Base-by-base conservation (phyloP, 306 rosid species). In the Potentilla sterilis region DNA sequence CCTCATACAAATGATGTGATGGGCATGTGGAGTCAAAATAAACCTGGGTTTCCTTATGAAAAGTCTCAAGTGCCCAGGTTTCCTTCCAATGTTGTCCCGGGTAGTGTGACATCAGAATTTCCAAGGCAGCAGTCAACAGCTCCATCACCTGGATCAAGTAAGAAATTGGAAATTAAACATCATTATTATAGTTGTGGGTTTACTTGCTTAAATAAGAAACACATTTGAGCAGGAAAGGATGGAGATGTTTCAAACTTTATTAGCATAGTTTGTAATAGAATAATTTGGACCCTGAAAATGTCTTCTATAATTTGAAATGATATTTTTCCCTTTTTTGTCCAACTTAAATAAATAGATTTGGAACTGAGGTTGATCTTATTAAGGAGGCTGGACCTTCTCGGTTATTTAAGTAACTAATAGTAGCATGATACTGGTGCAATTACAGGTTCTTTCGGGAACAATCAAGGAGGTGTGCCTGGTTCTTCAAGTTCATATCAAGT, bases 381-480 rank as follows among this genome's bases (percentile, higher is more conserved):
- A 44, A 59, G 42, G 74, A 70, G 69, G 77, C 69, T 6, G 58
- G 15, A 61, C 28, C 35, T 59, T 57, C 40, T 57, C 18, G 42
- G n/a, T 49, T 49, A 41, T 63, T 28, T 66, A 24, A 57, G 51
- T 81, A 37, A 59, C 83, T 34, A 70, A 78, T 18, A 18, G 62
- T 41, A 43, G 46, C 38, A 71, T 28, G 70, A 28, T 67, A 46
- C n/a, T 35, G 32, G 49, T 81, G 73, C 46, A 74, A 75, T 72
- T 79, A 69, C 79, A 91, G 97, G 91, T 83, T 85, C 88, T 82
- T 85, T 86, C 81, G 86, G 87, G 40, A 89, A 84, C 83, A 81
- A 77, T 85, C 93, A 89, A 63, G 96, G 90, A 69, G 89, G 91
- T 21, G 75, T 83, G 82, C 62, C 78, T 11, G 81, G 79, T 78